Conservation (phyloP, 2,329 filamentous ascomycete species). For the Arthroderma sp. region DNA sequence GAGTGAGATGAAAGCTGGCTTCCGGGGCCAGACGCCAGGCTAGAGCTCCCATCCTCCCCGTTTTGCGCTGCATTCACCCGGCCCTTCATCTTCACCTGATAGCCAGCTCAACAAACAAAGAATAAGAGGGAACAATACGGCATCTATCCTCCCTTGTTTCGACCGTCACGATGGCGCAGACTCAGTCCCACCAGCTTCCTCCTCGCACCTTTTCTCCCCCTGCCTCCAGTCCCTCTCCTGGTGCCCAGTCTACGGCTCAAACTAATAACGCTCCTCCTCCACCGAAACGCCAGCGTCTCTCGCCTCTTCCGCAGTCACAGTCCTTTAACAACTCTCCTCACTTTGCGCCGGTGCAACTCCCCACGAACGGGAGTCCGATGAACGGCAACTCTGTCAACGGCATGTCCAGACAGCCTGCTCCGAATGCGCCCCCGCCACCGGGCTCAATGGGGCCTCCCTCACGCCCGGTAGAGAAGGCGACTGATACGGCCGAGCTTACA, state of each 20-base stretch:
- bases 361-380: constrained; percentile 15
- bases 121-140: background rate
- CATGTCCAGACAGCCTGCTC: constrained; percentile 37
- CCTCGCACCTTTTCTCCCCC: constrained; percentile 51
- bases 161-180: constrained; percentile 45
- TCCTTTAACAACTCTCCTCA: constrained; percentile 48
- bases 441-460: constrained; percentile 53
- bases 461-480: constrained; percentile 42
- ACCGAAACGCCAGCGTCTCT: constrained; percentile 60
- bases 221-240: constrained; percentile 50
- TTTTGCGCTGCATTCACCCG: constrained; percentile 12
- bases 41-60: constrained; percentile 7
- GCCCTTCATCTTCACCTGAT: background rate
- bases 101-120: background rate
- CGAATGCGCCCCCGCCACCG: constrained; percentile 26
- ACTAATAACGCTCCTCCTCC: constrained; percentile 43
- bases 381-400: constrained; percentile 40
- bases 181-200: constrained; percentile 42
- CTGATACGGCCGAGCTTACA: constrained; percentile 56
- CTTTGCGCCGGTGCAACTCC: constrained; percentile 38
- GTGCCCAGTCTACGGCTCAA: constrained; percentile 37
- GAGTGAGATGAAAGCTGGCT: background rate
- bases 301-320: constrained; percentile 53
- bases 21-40: background rate
- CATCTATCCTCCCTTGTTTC: background rate